Conservation (phyloP, 2,329 filamentous ascomycete genomes). For the Clarireedia monteithiana region DNA sequence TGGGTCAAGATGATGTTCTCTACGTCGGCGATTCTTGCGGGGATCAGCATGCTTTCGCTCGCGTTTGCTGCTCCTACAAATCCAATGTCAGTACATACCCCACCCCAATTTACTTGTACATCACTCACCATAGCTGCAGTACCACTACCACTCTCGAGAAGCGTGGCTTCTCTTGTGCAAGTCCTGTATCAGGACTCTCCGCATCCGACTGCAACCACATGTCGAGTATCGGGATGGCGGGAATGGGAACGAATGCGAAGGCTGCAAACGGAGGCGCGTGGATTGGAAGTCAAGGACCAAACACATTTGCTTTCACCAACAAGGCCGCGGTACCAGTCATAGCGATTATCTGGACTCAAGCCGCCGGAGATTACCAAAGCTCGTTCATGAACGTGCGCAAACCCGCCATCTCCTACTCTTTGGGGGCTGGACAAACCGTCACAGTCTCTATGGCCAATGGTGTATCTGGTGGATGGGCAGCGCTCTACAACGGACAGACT, state of each 20-base stretch:
- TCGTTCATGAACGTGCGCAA: slow-evolving; percentile 4
- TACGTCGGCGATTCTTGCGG: not conserved
- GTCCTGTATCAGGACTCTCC: slow-evolving; percentile 4
- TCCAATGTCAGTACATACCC: not conserved
- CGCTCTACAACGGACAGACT: slow-evolving; percentile 8
- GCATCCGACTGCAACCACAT: slow-evolving; percentile 9
- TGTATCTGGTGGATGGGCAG: slow-evolving; percentile 10
- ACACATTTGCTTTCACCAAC: slow-evolving; percentile 6
- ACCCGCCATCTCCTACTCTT: slow-evolving; percentile 6
- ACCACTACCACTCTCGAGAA: slow-evolving; percentile 4
- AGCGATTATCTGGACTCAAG: slow-evolving; percentile 5
- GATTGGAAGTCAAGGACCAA: slow-evolving; percentile 11
- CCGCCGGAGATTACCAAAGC: not conserved
- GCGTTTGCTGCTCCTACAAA: slow-evolving; percentile 1
- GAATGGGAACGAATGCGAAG: slow-evolving; percentile 6
- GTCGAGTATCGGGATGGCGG: slow-evolving; percentile 7
- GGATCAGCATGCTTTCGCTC: slow-evolving; percentile 7
- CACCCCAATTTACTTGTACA: not conserved
- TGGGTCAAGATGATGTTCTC: slow-evolving; percentile 4
- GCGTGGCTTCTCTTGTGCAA: slow-evolving; percentile 5
- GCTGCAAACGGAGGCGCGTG: slow-evolving; percentile 5
- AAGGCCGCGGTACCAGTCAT: not conserved
- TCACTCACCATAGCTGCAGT: not conserved
- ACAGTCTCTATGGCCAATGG: slow-evolving; percentile 10
- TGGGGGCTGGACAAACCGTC: not conserved